Conservation (phyloP, 2,329 filamentous ascomycete species). For the Curvularia sp. region DNA sequence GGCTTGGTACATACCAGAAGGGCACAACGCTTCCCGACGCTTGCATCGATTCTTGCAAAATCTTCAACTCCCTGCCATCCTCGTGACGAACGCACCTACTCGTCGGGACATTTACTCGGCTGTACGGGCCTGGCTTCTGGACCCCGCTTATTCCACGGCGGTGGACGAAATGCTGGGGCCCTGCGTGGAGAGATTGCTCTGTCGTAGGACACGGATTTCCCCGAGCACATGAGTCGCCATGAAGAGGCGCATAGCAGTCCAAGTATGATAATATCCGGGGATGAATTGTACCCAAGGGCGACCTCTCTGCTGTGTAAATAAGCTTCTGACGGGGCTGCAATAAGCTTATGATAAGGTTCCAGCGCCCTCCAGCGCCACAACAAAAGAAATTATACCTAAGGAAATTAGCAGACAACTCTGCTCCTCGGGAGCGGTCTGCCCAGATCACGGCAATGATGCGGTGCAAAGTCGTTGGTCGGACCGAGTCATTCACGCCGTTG, state of each 20-base stretch:
- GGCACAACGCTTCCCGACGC: slow-evolving; percentile 15
- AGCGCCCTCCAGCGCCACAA: not conserved
- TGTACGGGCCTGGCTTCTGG: not conserved
- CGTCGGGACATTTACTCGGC: slow-evolving; percentile 17
- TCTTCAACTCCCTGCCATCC: slow-evolving; percentile 11
- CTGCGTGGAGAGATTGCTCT: slow-evolving; percentile 5
- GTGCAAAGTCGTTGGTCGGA: not conserved
- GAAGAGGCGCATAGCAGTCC: not conserved
- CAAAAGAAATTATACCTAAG: not conserved
- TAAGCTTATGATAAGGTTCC: not conserved
- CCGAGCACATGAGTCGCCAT: slow-evolving; percentile 7
- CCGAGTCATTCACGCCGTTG: slow-evolving; percentile 8
- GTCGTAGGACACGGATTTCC: slow-evolving; percentile 14
- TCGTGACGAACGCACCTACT: slow-evolving; percentile 17
- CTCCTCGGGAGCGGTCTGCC: slow-evolving; percentile 1
- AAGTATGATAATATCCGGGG: not conserved
- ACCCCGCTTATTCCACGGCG: slow-evolving; percentile 8
- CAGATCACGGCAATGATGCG: not conserved
- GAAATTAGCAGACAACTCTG: not conserved
- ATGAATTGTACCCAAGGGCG: not conserved
- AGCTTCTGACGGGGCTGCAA: not conserved
- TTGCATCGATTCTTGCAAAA: slow-evolving; percentile 17
- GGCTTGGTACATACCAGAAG: slow-evolving; percentile 13
- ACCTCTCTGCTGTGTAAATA: not conserved
- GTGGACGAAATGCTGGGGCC: slow-evolving; percentile 1